Evolutionary conservation across 768 basidiomycete species (phyloP).

Genomic region (Tylopilus sp.): DNA sequence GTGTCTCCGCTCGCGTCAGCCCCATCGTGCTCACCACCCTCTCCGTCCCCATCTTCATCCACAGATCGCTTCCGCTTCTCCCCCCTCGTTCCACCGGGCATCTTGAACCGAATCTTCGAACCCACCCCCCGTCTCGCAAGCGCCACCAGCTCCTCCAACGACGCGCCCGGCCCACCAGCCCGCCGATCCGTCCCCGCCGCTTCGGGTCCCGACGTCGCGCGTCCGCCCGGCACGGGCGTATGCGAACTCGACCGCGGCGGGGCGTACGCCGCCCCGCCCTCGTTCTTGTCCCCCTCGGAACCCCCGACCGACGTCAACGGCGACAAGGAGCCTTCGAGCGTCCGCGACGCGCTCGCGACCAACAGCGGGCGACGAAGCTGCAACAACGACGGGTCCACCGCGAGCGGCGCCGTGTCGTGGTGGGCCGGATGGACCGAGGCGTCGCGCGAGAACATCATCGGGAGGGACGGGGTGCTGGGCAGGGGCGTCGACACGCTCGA

Average conservation of each 20-base stretch:
- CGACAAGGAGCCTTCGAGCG: slow-evolving; percentile 1
- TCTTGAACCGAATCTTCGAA: slow-evolving; percentile 6
- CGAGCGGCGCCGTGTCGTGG: neutral
- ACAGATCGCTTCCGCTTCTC: slow-evolving; percentile 17
- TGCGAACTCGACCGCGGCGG: neutral
- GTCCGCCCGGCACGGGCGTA: neutral
- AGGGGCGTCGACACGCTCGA: slow-evolving; percentile 14
- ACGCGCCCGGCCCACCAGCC: slow-evolving; percentile 21
- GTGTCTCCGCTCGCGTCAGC: neutral
- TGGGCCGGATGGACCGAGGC: neutral
- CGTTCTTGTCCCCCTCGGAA: neutral
- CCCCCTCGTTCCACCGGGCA: slow-evolving; percentile 4
- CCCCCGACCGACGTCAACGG: slow-evolving; percentile 15
- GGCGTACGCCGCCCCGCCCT: neutral
- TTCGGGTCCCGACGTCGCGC: neutral
- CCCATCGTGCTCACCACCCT: neutral
- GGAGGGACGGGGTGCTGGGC: neutral
- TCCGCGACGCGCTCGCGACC: neutral
- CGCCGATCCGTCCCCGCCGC: neutral
- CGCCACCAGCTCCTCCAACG: slow-evolving; percentile 12
- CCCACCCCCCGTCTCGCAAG: slow-evolving; percentile 17
- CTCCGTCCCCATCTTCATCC: neutral
- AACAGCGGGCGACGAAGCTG: neutral
- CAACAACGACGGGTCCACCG: slow-evolving; percentile 13
- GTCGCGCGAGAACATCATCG: neutral